phyloP scores from a whole-genome alignment of 1,284 basidiomycete genomes.

The Ustilago vetiveriae region DNA sequence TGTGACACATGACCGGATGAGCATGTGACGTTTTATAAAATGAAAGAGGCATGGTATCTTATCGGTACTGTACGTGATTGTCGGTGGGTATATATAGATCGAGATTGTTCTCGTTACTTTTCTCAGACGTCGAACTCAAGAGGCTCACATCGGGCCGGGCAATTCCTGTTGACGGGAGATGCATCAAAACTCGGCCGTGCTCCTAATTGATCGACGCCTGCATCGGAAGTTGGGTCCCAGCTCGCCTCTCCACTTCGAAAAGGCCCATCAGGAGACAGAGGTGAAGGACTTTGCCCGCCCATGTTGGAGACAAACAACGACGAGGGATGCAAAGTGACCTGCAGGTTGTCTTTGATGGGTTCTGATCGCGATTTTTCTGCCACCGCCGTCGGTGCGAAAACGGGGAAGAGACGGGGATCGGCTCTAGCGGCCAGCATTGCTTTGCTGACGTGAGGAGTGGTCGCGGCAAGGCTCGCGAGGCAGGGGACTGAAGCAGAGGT shows the following conservation, averaged over 20 bases:
- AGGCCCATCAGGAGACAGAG: constrained; percentile 8
- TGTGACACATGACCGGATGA: too few relatives aligned
- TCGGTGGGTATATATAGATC: too few relatives aligned
- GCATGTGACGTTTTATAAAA: too few relatives aligned
- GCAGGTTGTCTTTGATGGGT: not conserved
- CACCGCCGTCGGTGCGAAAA: not conserved
- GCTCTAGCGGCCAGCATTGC: constrained; percentile 29
- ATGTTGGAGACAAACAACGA: constrained; percentile 31
- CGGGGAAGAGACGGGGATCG: constrained; percentile 25
- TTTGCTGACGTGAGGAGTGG: constrained; percentile 10
- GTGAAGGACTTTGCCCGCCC: constrained; percentile 12
- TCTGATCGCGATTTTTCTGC: not conserved
- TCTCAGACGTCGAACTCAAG: not conserved
- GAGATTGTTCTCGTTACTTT: too few relatives aligned
- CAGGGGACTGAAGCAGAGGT: constrained; percentile 10
- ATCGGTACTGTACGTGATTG: too few relatives aligned
- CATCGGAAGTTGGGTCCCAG: constrained; percentile 3
- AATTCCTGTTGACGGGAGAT: not conserved
- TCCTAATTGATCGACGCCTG: not conserved
- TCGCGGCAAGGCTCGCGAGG: constrained; percentile 3
- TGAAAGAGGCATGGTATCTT: too few relatives aligned
- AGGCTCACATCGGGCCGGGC: constrained; percentile 18
- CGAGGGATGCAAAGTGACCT: constrained; percentile 10
- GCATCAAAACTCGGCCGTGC: not conserved
- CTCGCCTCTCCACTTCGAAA: not conserved